Conservation (phyloP, 2,329 filamentous ascomycete genomes). For the Botryotinia narcissicola region DNA sequence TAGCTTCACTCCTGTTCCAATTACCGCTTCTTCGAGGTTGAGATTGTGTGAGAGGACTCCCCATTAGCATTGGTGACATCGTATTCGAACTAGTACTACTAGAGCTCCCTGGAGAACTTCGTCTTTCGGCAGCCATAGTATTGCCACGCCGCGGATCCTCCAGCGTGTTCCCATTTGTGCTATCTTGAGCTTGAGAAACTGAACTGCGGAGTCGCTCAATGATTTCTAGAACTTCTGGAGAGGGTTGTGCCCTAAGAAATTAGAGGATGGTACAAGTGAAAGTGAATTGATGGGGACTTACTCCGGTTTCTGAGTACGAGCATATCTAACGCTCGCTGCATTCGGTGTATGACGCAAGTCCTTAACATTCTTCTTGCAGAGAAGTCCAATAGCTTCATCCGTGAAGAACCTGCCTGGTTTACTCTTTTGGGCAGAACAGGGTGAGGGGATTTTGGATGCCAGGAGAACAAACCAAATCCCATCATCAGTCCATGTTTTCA, state of each 20-base stretch:
- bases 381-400: neutral
- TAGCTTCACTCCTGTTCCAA: neutral
- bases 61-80: neutral
- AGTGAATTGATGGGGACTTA: neutral
- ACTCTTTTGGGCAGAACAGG: neutral
- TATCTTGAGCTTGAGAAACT: neutral
- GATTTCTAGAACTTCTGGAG: neutral
- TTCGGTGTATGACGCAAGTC: neutral
- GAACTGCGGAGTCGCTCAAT: neutral
- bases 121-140: neutral
- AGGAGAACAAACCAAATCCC: neutral
- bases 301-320: neutral
- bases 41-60: no score
- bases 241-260: neutral
- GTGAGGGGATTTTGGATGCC: neutral
- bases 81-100: no score
- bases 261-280: neutral
- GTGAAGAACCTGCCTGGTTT: neutral
- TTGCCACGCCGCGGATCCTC: neutral
- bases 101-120: neutral
- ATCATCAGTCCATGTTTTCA: conserved; percentile 5
- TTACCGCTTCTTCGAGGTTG: neutral
- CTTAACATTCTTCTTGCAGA: neutral
- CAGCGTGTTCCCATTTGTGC: neutral
- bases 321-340: neutral